phyloP scores from a whole-genome alignment of 805 yeast species.

The Kodamaea kakaduensis region DNA sequence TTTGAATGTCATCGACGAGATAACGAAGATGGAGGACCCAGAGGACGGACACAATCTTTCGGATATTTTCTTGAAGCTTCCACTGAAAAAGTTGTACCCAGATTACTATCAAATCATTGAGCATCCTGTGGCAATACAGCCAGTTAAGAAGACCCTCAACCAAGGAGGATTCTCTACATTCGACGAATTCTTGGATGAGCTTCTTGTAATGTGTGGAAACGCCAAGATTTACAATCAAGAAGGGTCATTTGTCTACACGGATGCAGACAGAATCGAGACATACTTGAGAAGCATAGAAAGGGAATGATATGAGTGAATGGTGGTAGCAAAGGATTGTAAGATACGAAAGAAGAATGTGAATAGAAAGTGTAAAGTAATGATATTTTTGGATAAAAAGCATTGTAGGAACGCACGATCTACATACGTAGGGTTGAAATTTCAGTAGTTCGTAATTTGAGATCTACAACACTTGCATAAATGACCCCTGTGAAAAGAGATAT shows the following conservation, averaged over 20 bases:
- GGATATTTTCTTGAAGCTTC: conserved; percentile 58
- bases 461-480: no score
- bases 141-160: conserved; percentile 48
- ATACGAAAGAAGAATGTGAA: no score
- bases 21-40: conserved; percentile 40
- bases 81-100: conserved; percentile 72
- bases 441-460: no score
- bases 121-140: conserved; percentile 57
- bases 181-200: conserved; percentile 54
- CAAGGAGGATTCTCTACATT: conserved; percentile 32
- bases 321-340: no score
- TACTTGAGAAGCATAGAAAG: conserved; percentile 18
- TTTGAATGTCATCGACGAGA: conserved; percentile 40
- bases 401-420: no score
- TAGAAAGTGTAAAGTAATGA: no score
- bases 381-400: no score
- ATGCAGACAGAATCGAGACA: conserved; percentile 48
- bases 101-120: conserved; percentile 73
- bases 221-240: conserved; percentile 72
- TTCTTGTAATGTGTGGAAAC: conserved; percentile 63
- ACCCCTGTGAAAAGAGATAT: no score
- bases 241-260: conserved; percentile 58
- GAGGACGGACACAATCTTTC: conserved; percentile 35
- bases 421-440: no score
- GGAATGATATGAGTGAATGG: not conserved